Conservation (phyloP, 345 rosid genomes). For the Populus tremula region DNA sequence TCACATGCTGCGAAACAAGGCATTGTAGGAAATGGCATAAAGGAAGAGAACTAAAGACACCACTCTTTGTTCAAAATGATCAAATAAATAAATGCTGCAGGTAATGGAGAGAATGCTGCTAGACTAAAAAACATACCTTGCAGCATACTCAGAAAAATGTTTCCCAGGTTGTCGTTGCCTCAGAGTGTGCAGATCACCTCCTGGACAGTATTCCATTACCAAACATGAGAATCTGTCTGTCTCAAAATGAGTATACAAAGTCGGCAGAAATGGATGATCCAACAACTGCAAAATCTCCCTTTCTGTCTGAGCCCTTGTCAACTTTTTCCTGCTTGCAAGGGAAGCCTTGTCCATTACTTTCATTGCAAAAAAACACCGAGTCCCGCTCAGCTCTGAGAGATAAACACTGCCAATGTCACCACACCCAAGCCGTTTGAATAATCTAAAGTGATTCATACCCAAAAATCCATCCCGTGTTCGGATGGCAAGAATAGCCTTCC, state of each 20-base stretch:
- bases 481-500: constrained; percentile 90
- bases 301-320: constrained; percentile 93
- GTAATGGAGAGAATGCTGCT: neutral
- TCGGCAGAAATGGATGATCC: constrained; percentile 97
- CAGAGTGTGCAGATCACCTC: constrained; percentile 92
- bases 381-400: constrained; percentile 87
- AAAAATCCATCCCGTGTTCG: constrained; percentile 80
- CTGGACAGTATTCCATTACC: constrained; percentile 98
- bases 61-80: neutral
- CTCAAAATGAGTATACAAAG: constrained; percentile 91
- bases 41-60: neutral
- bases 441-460: constrained; percentile 93
- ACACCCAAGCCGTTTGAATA: constrained; percentile 90
- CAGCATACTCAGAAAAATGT: constrained; percentile 96
- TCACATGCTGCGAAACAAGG: neutral
- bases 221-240: constrained; percentile 93
- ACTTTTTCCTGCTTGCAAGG: constrained; percentile 88
- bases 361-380: constrained; percentile 89
- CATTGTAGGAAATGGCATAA: neutral
- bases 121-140: constrained; percentile 54
- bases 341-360: constrained; percentile 99
- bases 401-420: constrained; percentile 99
- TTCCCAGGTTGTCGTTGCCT: constrained; percentile 97
- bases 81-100: neutral
- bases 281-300: constrained; percentile 91